Base-by-base conservation (phyloP, 805 yeast species). In the Kuraishia borneana region DNA sequence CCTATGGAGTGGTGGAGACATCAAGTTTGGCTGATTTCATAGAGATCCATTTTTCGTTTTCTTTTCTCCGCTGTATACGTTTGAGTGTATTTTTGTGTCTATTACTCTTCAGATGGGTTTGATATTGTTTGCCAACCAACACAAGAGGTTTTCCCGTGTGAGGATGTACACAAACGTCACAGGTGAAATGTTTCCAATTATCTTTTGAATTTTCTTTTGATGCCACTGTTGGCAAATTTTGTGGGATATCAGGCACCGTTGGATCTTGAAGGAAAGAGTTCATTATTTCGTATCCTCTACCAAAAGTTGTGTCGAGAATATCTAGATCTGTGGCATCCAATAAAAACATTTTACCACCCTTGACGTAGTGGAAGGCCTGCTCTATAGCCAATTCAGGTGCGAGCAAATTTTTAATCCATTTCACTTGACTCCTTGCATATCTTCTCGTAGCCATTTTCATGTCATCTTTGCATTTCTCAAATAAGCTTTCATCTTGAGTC, bases 361-460 rank as follows among this genome's bases (percentile, higher is more conserved):
- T 63, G 21, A 67, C 52, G 48, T 59, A 72, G 17, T 56, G 50
- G 37, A 63, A 65, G 13, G 61, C 41, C 1, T 55, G 43, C 41
- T 74, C 82, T 35, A 62, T 62, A 14, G 54, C 51, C 14, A 78
- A 51, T 52, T 79, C 87, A 1, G 76, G 72, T 1, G 77, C 65
- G 10, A 92, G 55, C 38, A 75, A 62, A 43, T 80, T 83, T 32
- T 69, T 67, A 40, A 92, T 87, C 96, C 97, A 92, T 51, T 85
- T 87, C 9, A 85, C 76, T 51, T 92, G 98, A 40, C 70, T 70
- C 41, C 76, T 78, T 1, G 97, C 95, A 54, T 92, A 92, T 47
- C 79, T 82, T 36, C 95, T 59, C 0, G 98, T 92, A 28, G 80
- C 64, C 0, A 73, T 57, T 50, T 89, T 88, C 97, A 92, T 92